These are phyloP conservation scores for Metarhizium brunneum DNA, from an alignment of 2,329 filamentous ascomycete species.

Conservation along the genomic window DNA sequence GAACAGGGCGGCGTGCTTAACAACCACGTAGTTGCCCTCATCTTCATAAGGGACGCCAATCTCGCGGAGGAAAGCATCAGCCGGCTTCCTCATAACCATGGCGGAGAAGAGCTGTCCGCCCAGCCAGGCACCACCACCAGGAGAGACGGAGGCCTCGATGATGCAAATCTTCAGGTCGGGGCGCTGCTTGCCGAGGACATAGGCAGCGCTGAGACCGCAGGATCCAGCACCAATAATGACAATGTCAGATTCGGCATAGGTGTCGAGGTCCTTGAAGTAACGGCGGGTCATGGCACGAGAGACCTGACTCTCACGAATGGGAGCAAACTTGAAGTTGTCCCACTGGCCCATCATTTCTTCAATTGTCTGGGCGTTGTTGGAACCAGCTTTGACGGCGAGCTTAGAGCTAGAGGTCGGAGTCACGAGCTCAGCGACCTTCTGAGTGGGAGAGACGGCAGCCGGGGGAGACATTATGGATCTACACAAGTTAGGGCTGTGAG, in stretches of 20 bases:
- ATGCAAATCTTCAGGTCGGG: slow-evolving; percentile 89
- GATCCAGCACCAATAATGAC: slow-evolving; percentile 89
- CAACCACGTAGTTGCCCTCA: slow-evolving; percentile 79
- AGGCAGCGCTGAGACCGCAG: slow-evolving; percentile 77
- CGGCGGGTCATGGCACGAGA: slow-evolving; percentile 88
- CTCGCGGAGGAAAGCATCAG: slow-evolving; percentile 73
- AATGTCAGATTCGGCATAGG: slow-evolving; percentile 84
- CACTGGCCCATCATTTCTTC: slow-evolving; percentile 66
- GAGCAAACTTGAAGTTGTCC: slow-evolving; percentile 72
- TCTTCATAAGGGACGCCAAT: slow-evolving; percentile 80
- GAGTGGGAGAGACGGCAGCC: slow-evolving; percentile 52
- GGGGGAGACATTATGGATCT: slow-evolving; percentile 65
- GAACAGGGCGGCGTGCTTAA: slow-evolving; percentile 90
- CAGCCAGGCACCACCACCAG: slow-evolving; percentile 84
- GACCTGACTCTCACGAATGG: slow-evolving; percentile 86
- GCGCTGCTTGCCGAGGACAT: slow-evolving; percentile 71
- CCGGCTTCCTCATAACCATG: slow-evolving; percentile 92
- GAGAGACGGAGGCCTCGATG: slow-evolving; percentile 78
- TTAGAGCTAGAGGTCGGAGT: slow-evolving; percentile 37
- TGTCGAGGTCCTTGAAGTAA: slow-evolving; percentile 86
- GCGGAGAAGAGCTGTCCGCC: slow-evolving; percentile 90
- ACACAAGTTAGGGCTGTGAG: slow-evolving; percentile 19
- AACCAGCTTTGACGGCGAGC: slow-evolving; percentile 22
- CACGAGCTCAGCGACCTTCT: slow-evolving; percentile 36
- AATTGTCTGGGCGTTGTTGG: slow-evolving; percentile 37